Evolutionary conservation across 2,329 filamentous ascomycete genomes (phyloP), one percentile per base, ranked within the genome.

Genomic region (Neofusicoccum kwambonambiense): DNA sequence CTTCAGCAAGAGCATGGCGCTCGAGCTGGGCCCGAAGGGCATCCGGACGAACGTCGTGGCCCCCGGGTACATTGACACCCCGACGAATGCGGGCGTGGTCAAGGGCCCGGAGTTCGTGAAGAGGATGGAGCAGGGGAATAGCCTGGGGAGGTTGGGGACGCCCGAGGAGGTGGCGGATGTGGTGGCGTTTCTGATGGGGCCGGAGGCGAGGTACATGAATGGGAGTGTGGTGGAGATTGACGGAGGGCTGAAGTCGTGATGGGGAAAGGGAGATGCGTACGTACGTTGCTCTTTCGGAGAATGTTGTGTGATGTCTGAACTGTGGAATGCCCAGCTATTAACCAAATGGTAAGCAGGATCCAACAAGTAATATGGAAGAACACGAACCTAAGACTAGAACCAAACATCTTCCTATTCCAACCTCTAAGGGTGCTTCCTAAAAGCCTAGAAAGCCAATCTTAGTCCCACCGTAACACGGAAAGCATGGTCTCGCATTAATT

Each of bases 1-100:
- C 67, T 92, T 99, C 84, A 97, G 93, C 47, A 65, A 61, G 54
- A 52, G 54, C 39, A 50, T 65, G 64, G 64, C 64, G 34, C 41
- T 65, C 9, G 64, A 65, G 51, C 49, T 63, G 31, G 64, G 64
- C 11, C 49, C 58, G 17, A 19, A n/a, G 27, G 64, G 64, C n/a
- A 35, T 65, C 4, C 41, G 64, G n/a, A 57, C 49, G 9, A 65
- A 65, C n/a, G 50, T 63, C 7, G 64, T 65, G 3, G 64, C 64
- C 34, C 64, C 64, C 19, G 81, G 80, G 4, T 79, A 80, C 51
- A 82, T 81, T 56, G 74, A 81, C 67, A 83, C 81, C 58, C 80
- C 80, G 15, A 78, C 77, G 5, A 84, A 83, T 74, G 80, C 81
- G 7, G 79, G 79, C 4, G 81, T 85, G 37, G 77, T 83, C 1